A percentile compares a stretch with the other conserved stretches of the same genome.
These are phyloP conservation scores for Carpinus viminea DNA, from an alignment of 306 rosid genomes.

Conservation along the genomic window DNA sequence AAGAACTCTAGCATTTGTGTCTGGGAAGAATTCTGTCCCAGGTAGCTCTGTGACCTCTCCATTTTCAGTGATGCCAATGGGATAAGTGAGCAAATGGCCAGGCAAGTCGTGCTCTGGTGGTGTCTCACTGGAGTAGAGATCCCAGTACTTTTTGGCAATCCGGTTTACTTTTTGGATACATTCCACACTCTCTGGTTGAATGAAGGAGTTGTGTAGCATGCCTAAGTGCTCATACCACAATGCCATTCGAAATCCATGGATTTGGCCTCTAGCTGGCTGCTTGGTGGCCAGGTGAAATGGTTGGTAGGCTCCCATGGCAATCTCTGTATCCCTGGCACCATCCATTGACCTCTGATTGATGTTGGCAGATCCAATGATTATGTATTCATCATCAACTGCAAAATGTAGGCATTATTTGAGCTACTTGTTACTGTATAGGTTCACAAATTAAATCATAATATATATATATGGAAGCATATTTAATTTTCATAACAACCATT, in stretches of 20 bases:
- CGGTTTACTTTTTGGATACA: constrained; percentile 44
- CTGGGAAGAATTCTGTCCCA: constrained; percentile 40
- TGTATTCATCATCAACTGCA: constrained; percentile 58
- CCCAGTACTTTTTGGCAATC: constrained; percentile 36
- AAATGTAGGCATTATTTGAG: neutral
- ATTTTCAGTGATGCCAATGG: constrained; percentile 28
- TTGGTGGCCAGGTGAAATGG: constrained; percentile 42
- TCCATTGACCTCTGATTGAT: constrained; percentile 61
- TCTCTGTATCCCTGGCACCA: constrained; percentile 53
- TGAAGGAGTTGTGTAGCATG: constrained; percentile 36
- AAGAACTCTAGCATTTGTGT: constrained; percentile 42
- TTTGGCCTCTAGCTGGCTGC: constrained; percentile 46
- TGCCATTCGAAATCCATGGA: constrained; percentile 53
- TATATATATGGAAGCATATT: neutral
- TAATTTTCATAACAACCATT: neutral
- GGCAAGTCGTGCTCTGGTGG: constrained; percentile 35
- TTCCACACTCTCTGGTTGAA: constrained; percentile 37
- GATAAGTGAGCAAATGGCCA: constrained; percentile 53
- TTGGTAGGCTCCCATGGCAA: constrained; percentile 58
- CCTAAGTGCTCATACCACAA: constrained; percentile 60
- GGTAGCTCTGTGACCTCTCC: constrained; percentile 39
- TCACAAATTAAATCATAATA: neutral
- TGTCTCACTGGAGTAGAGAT: constrained; percentile 29
- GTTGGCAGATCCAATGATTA: constrained; percentile 55
- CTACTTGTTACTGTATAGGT: neutral